Evolutionary conservation across 2,329 filamentous ascomycete species (phyloP), one percentile per base, ranked within the genome.

Genomic region (Epicoccum sorghinum): DNA sequence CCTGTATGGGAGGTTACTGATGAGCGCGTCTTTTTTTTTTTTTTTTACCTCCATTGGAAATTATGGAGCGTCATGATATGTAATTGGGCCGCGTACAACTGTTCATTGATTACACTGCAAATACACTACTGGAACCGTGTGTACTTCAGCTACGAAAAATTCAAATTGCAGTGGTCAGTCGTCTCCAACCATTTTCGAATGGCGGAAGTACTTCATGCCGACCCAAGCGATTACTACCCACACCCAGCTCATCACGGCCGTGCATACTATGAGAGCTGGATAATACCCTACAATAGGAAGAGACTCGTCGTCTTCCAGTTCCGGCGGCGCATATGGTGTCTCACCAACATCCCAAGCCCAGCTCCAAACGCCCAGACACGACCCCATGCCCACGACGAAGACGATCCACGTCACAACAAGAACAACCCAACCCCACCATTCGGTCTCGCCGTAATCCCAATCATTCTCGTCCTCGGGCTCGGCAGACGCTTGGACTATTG

Each of bases 321-420:
- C 93, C 3, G 93, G 93, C 45, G 93, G 93, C 48, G 93, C 93
- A 75, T 96, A 96, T 0, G 93, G 93, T 30, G 92, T 97, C 74
- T 93, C 92, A 40, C 93, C 93, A 2, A 98, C 93, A 78, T 98
- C 93, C 95, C 95, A 99, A 2, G 95, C 95, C 95, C 95, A 99
- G 75, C 88, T 95, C 95, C 95, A 99, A 22, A 98, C 86, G 22
- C 90, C 93, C 40, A 98, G 83, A 73, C 92, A 97, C 45, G 90
- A 96, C 47, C 95, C 95, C 90, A 99, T 98, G 29, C 95, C 95
- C 0, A 95, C 86, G 18, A 98, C 92, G 73, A 99, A 98, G 24
- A 97, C 92, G 39, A 96, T 79, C 95, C 96, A 99, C 0, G 96
- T 99, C 41, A 91, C 88, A 36, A 89, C 79, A 29, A 99, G 80